These are phyloP conservation scores for Fusarium mundagurra DNA, from an alignment of 2,329 filamentous ascomycete genomes.

Conservation along the genomic window DNA sequence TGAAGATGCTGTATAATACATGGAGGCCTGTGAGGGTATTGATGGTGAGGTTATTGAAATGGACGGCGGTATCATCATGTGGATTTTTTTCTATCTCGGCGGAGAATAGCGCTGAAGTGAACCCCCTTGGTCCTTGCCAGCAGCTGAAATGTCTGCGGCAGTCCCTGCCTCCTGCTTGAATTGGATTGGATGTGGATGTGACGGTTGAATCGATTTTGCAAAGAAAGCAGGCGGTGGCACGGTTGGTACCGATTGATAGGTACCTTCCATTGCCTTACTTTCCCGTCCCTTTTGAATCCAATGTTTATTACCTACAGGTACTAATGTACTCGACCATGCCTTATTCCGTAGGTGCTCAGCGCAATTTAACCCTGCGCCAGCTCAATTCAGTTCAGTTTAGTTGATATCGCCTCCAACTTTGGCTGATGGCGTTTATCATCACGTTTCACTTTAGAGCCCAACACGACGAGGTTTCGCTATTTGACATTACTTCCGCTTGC, in stretches of 20 bases:
- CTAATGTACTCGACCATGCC: background rate
- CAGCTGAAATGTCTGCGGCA: background rate
- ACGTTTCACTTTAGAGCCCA: conserved; percentile 4
- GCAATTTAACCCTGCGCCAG: background rate
- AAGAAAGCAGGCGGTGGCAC: background rate
- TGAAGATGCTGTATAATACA: background rate
- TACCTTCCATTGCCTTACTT: conserved; percentile 6
- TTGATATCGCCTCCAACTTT: background rate
- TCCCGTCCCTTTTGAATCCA: background rate
- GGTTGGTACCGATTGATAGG: conserved; percentile 18
- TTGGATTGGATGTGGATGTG: background rate
- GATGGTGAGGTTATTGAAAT: background rate
- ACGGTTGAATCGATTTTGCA: background rate
- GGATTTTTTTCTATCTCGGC: conserved; percentile 7
- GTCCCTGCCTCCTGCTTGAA: conserved; percentile 6
- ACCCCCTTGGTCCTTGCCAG: conserved; percentile 18
- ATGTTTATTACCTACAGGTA: background rate
- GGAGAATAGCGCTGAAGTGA: conserved; percentile 21
- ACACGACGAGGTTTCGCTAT: conserved; percentile 10
- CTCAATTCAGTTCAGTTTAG: background rate
- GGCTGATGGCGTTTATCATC: background rate
- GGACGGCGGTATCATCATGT: background rate
- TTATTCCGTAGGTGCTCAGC: background rate
- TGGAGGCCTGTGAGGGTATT: background rate
- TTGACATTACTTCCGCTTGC: conserved; percentile 20